Evolutionary conservation across 2,329 filamentous ascomycete species (phyloP).

Genomic region (Aspergillus pseudoglaucus): DNA sequence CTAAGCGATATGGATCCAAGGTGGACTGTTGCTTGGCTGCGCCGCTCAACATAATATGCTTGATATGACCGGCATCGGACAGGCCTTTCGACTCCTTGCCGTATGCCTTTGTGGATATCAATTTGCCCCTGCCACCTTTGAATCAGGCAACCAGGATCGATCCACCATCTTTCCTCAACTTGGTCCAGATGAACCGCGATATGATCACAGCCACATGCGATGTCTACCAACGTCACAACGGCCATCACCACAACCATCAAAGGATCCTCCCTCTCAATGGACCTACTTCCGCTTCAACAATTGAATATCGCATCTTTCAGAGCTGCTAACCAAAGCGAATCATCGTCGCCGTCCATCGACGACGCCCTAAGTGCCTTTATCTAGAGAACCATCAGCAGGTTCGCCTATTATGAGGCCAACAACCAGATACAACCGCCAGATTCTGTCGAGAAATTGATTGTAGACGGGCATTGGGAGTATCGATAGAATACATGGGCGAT

Average conservation of each 20-base stretch:
- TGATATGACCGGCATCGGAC: conserved; percentile 16
- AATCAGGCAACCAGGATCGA: not conserved
- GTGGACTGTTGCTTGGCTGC: conserved; percentile 17
- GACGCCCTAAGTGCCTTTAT: not conserved
- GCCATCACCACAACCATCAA: not conserved
- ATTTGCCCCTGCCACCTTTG: too few relatives aligned
- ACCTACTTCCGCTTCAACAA: not conserved
- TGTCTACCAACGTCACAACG: not conserved
- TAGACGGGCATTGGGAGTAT: not conserved
- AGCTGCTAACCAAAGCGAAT: not conserved
- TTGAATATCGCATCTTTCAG: not conserved
- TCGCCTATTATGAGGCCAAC: not conserved
- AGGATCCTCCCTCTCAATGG: not conserved
- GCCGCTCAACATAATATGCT: conserved; percentile 21
- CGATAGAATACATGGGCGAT: not conserved
- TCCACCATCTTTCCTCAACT: not conserved
- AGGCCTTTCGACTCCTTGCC: conserved; percentile 13
- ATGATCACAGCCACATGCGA: not conserved
- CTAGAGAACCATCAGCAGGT: not conserved
- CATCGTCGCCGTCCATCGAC: not conserved
- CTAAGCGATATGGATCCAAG: conserved; percentile 18
- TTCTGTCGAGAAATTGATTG: not conserved
- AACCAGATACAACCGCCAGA: not conserved
- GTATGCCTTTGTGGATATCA: conserved; percentile 4
- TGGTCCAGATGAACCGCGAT: not conserved